These are phyloP conservation scores for Urochloa ruziziensis DNA, from an alignment of 176 grass and related monocot genomes.

Conservation along the genomic window DNA sequence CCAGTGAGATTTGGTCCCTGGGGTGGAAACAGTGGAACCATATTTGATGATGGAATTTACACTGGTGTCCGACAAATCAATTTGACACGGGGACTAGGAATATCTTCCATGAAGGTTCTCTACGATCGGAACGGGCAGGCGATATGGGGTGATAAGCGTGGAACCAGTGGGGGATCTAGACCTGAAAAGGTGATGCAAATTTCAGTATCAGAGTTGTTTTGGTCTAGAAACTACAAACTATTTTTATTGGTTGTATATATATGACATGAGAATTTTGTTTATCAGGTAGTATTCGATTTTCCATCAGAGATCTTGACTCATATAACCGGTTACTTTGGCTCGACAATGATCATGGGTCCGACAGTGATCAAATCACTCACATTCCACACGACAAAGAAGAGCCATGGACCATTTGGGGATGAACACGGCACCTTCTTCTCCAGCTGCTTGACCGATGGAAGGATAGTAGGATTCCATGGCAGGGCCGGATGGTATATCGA, in stretches of 20 bases:
- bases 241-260: background rate
- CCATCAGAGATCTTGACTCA: conserved; percentile 83
- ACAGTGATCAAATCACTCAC: conserved; percentile 72
- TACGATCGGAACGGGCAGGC: conserved; percentile 88
- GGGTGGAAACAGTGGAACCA: conserved; percentile 82
- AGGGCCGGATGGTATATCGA: conserved; percentile 77
- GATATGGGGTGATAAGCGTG: conserved; percentile 85
- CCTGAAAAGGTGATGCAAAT: conserved; percentile 60
- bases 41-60: conserved; percentile 94
- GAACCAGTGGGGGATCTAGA: conserved; percentile 52
- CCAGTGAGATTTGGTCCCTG: conserved; percentile 81
- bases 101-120: conserved; percentile 76
- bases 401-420: conserved; percentile 75
- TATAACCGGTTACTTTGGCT: conserved; percentile 78
- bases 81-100: conserved; percentile 52
- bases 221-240: background rate
- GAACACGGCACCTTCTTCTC: conserved; percentile 85
- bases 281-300: conserved; percentile 76
- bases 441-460: conserved; percentile 65
- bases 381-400: conserved; percentile 90
- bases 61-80: conserved; percentile 81
- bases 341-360: conserved; percentile 76
- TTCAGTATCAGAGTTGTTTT: background rate
- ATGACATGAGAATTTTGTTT: background rate
- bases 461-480: conserved; percentile 78